Evolutionary conservation across 345 rosid genomes (phyloP).

Genomic region (Brassica carinata): DNA sequence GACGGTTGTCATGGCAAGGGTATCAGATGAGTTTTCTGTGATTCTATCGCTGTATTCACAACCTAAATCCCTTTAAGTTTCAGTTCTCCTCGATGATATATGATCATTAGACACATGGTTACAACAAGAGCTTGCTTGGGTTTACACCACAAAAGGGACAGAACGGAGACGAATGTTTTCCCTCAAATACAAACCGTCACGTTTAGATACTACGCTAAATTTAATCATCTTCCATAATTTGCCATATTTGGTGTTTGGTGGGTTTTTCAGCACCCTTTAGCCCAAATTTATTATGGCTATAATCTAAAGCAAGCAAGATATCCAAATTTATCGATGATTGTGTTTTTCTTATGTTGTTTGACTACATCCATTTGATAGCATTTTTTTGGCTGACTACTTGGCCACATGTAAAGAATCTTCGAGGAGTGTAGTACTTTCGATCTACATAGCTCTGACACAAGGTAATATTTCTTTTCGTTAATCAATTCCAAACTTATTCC

Average conservation of each 20-base stretch:
- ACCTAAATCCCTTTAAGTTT: neutral
- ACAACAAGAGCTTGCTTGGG: constrained; percentile 86
- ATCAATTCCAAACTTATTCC: neutral
- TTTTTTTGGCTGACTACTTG: too few species aligned
- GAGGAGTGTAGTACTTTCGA: too few species aligned
- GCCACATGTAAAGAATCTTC: neutral
- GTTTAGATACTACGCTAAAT: too few species aligned
- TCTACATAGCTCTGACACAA: too few species aligned
- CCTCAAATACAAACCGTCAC: too few species aligned
- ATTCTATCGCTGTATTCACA: constrained; percentile 10
- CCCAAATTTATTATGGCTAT: too few species aligned
- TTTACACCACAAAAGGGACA: neutral
- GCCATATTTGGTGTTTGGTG: too few species aligned
- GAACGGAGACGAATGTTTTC: neutral
- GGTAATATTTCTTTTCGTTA: neutral
- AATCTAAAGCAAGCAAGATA: too few species aligned
- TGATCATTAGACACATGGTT: constrained; percentile 58
- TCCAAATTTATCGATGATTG: too few species aligned
- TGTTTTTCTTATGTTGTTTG: neutral
- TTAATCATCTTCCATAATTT: too few species aligned
- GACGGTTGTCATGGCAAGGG: constrained; percentile 98
- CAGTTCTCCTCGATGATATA: constrained; percentile 6
- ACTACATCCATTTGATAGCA: neutral
- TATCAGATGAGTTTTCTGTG: constrained; percentile 57
- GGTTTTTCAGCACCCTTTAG: too few species aligned